Base-by-base conservation (phyloP, 805 yeast species). In the Metahyphopichia silvanorum region DNA sequence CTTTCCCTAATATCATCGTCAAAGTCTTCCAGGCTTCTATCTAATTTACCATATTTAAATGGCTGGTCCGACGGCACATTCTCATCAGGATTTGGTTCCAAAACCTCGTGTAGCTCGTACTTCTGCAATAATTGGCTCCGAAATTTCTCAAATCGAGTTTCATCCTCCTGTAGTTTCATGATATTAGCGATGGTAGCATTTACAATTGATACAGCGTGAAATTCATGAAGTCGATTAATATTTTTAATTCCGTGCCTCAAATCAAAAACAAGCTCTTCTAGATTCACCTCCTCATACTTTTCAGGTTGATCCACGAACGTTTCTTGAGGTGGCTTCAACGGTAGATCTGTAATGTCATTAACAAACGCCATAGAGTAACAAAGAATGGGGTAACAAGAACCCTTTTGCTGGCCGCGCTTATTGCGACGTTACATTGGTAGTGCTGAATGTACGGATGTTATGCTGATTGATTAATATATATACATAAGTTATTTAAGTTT, bases 281-380 rank as follows among this genome's bases (percentile, higher is more conserved):
- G 35, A 21, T 44, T 39, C 14, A 63, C 58, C 28, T 63, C 71
- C 4, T 53, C 61, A 5, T 62, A 41, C 26, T 49, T 42, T 16
- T 31, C 35, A 2, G 72, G 71, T 18, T 55, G 69, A 43, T 66
- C 71, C 22, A 54, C 60, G 46, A 66, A 66, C 12, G 72, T 64
- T 41, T 63, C 66, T 29, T 50, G 57, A 4, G 58, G 51, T 14
- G 53, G 52, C 34, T 65, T 65, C 38, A 66, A 54, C 28, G 64
- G 68, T 16, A 66, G 48, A 19, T 64, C 71, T 24, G 20, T 25
- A 4, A 28, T 34, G 27, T 34, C 35, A 13, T 23, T 30, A 5
- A 25, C 30, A 21, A 16, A 2, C 7, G 30, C 21, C 30, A 27
- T 27, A 11, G 12, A 22, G 10, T 11, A n/a, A n/a, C n/a, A n/a